These are phyloP conservation scores for Olyra latifolia DNA, from an alignment of 176 grass and related monocot genomes.

Conservation along the genomic window DNA sequence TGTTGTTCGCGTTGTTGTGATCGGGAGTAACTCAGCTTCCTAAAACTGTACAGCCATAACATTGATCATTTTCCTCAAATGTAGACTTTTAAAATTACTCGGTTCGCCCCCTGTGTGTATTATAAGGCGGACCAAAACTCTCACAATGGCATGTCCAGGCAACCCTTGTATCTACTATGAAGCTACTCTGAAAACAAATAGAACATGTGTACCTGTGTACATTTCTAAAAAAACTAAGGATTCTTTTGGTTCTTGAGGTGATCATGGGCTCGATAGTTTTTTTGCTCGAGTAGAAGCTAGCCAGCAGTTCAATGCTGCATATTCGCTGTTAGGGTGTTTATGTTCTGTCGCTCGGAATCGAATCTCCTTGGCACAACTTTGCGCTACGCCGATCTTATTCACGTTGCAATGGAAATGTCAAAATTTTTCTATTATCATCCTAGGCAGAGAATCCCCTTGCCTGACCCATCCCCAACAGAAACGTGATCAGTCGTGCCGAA, in stretches of 20 bases:
- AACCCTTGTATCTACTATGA: slow-evolving; percentile 31
- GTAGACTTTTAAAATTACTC: slow-evolving; percentile 52
- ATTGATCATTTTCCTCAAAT: slow-evolving; percentile 54
- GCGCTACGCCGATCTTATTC: not conserved
- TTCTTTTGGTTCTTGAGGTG: not conserved
- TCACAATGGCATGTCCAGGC: slow-evolving; percentile 29
- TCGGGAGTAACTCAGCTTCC: slow-evolving; percentile 53
- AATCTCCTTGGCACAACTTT: not conserved
- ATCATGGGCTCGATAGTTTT: not conserved
- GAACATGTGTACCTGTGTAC: slow-evolving; percentile 23
- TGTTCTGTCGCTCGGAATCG: not conserved
- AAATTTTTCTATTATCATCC: no score
- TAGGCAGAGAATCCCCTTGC: no score
- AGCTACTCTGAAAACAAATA: not conserved
- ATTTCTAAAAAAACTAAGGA: not conserved
- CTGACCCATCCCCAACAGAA: not conserved
- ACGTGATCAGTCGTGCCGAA: not conserved
- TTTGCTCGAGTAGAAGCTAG: not conserved
- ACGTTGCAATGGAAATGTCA: no score
- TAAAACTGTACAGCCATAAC: slow-evolving; percentile 69
- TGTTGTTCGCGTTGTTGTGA: slow-evolving; percentile 47
- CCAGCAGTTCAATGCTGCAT: not conserved
- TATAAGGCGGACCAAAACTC: slow-evolving; percentile 20
- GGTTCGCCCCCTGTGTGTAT: slow-evolving; percentile 34
- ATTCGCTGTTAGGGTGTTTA: not conserved